Conservation (phyloP, 306 rosid genomes). For the Cyamopsis tetragonoloba region DNA sequence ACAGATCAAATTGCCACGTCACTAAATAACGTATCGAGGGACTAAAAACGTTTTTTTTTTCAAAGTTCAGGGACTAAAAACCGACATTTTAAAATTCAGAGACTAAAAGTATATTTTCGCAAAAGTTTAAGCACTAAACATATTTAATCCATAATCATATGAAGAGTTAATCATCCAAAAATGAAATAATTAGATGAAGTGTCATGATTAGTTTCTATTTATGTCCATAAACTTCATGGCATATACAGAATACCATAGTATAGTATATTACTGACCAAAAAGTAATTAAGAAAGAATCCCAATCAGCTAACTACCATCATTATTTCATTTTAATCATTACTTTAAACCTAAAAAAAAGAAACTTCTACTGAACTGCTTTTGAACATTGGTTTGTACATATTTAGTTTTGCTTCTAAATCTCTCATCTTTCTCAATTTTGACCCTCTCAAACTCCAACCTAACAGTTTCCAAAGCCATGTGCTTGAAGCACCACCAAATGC, state of each 20-base stretch:
- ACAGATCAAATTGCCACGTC: no score
- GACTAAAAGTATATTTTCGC: no score
- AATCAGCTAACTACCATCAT: conserved; percentile 23
- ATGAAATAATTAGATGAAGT: conserved; percentile 12
- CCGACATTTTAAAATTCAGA: no score
- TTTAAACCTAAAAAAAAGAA: not conserved
- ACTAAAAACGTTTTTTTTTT: no score
- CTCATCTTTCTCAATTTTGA: not conserved
- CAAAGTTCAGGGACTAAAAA: no score
- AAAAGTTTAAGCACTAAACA: no score
- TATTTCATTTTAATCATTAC: not conserved
- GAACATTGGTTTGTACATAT: not conserved
- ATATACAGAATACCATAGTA: not conserved
- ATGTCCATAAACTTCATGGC: not conserved
- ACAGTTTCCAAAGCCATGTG: not conserved
- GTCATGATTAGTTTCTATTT: not conserved
- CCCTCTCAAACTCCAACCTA: conserved; percentile 6
- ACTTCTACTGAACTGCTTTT: not conserved
- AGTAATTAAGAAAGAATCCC: conserved; percentile 13
- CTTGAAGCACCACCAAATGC: not conserved
- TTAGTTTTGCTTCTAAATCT: not conserved
- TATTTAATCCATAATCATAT: no score
- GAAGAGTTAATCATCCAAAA: not conserved
- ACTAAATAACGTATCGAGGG: no score
- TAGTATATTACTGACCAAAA: not conserved